These are phyloP conservation scores for Myxozyma monticola DNA, from an alignment of 805 yeast genomes.

Conservation along the genomic window DNA sequence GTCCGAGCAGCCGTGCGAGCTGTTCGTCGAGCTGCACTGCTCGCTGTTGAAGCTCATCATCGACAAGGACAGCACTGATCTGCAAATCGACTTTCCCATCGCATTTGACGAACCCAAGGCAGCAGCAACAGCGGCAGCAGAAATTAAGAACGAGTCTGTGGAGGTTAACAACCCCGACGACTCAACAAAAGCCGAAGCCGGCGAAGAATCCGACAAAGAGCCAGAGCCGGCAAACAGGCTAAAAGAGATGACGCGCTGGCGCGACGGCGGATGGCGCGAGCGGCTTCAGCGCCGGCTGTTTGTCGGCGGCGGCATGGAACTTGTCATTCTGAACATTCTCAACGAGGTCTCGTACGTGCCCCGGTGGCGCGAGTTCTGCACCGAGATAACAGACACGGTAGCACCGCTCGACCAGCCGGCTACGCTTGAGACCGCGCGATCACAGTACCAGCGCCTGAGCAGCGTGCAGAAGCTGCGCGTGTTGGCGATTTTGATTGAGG, in stretches of 20 bases:
- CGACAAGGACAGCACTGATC: slow-evolving; percentile 16
- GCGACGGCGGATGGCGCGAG: slow-evolving; percentile 70
- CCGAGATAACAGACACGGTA: slow-evolving; percentile 50
- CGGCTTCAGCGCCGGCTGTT: slow-evolving; percentile 71
- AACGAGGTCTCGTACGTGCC: slow-evolving; percentile 59
- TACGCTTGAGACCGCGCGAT: slow-evolving; percentile 50
- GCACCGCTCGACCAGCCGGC: slow-evolving; percentile 56
- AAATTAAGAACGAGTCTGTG: not conserved
- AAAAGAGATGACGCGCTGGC: slow-evolving; percentile 33
- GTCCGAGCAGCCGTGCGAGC: slow-evolving; percentile 27
- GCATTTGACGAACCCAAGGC: not conserved
- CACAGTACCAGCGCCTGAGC: slow-evolving; percentile 58
- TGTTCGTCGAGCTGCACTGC: slow-evolving; percentile 31
- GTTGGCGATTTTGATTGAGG: slow-evolving; percentile 61
- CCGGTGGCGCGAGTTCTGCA: slow-evolving; percentile 52
- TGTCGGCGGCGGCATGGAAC: slow-evolving; percentile 83
- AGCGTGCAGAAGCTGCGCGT: slow-evolving; percentile 56
- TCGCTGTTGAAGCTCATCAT: slow-evolving; percentile 27
- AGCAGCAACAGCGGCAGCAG: not conserved
- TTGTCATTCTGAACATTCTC: slow-evolving; percentile 70
- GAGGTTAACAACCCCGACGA: not conserved
- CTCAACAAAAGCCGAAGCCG: not conserved
- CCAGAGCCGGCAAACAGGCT: not conserved
- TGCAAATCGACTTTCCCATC: slow-evolving; percentile 15
- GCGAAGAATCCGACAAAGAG: not conserved